phyloP scores from a whole-genome alignment of 2,329 filamentous ascomycete genomes.

The Trichoderma sp. region DNA sequence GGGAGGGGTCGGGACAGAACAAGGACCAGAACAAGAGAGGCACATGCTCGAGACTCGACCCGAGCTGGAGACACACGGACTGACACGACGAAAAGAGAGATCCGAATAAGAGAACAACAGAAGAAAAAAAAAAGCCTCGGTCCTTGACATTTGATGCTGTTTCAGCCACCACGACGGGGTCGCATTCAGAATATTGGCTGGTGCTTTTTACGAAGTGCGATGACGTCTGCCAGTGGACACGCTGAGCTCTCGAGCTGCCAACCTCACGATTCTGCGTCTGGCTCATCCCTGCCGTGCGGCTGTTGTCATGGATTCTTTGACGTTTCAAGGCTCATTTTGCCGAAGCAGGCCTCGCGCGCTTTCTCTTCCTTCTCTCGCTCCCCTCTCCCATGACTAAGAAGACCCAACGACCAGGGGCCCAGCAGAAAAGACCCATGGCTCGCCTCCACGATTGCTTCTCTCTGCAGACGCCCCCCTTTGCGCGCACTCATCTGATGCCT shows the following conservation, averaged over 20 bases:
- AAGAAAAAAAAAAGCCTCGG: background rate
- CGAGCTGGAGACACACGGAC: background rate
- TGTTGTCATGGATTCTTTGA: conserved; percentile 6
- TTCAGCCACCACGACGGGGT: conserved; percentile 10
- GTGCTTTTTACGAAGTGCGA: background rate
- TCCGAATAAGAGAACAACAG: too few species aligned
- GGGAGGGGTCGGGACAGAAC: background rate
- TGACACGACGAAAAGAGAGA: background rate
- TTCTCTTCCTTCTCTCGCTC: background rate
- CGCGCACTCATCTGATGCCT: background rate
- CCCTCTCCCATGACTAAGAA: conserved; percentile 9
- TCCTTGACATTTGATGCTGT: conserved; percentile 9
- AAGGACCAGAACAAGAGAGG: background rate
- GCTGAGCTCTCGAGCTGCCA: background rate
- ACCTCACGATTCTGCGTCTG: background rate
- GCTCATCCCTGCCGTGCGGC: conserved; percentile 2
- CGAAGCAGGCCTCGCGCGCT: background rate
- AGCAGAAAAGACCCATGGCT: background rate
- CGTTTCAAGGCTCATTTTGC: conserved; percentile 13
- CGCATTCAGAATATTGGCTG: background rate
- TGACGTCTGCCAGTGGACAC: conserved; percentile 4
- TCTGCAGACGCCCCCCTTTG: background rate
- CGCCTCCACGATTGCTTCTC: conserved; percentile 5
- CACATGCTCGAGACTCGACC: background rate
- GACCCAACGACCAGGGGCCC: background rate